Conservation (phyloP, 1,284 basidiomycete genomes). For the Tremellales sp. region DNA sequence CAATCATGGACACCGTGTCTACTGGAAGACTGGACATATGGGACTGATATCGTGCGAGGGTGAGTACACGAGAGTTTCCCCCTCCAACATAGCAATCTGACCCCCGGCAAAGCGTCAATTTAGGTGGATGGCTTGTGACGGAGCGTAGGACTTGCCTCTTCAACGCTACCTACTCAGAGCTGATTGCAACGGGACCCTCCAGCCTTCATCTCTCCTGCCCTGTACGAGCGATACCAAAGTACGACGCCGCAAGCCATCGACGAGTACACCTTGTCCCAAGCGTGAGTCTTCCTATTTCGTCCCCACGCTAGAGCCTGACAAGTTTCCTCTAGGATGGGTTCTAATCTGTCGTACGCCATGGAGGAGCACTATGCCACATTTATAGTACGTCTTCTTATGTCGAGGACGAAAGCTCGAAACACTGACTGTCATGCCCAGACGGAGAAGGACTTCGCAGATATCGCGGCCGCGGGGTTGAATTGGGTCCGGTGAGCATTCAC, state of each 20-base stretch:
- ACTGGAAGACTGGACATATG: slow-evolving; percentile 77
- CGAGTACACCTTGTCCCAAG: slow-evolving; percentile 64
- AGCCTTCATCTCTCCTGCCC: slow-evolving; percentile 76
- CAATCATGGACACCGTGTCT: slow-evolving; percentile 69
- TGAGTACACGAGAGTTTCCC: slow-evolving; percentile 10
- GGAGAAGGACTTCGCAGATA: slow-evolving; percentile 81
- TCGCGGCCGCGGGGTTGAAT: slow-evolving; percentile 76
- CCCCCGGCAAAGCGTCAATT: slow-evolving; percentile 61
- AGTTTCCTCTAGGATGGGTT: slow-evolving; percentile 53
- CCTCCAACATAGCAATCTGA: neutral
- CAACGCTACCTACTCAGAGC: slow-evolving; percentile 46
- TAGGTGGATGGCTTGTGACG: slow-evolving; percentile 60
- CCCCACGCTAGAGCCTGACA: neutral
- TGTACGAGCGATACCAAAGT: slow-evolving; percentile 60
- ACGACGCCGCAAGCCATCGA: slow-evolving; percentile 56
- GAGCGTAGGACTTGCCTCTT: slow-evolving; percentile 47
- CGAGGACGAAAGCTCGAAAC: neutral
- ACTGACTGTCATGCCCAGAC: slow-evolving; percentile 46
- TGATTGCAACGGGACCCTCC: slow-evolving; percentile 60
- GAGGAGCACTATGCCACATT: slow-evolving; percentile 78
- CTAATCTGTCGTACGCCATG: slow-evolving; percentile 55
- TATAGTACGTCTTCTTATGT: slow-evolving; percentile 26
- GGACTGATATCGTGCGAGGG: slow-evolving; percentile 60
- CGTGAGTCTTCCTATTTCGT: slow-evolving; percentile 15
- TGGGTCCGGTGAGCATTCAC: slow-evolving; percentile 40